Conservation (phyloP, 345 rosid species). For the Citropsis articulata region DNA sequence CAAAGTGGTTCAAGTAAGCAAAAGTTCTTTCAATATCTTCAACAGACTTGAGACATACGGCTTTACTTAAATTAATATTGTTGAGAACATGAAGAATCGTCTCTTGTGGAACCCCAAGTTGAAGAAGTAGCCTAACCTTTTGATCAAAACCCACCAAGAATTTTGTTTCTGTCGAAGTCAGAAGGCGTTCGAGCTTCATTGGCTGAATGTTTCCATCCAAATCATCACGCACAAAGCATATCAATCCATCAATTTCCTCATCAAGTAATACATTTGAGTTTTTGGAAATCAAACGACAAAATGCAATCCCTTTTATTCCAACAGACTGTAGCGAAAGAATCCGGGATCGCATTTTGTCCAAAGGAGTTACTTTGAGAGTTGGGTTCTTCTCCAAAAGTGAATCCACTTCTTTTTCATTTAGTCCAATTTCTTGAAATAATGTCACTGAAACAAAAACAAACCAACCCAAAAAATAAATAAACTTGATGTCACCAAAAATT, state of each 20-base stretch:
- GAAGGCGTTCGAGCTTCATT: constrained; percentile 47
- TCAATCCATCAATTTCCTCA: constrained; percentile 41
- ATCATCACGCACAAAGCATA: constrained; percentile 40
- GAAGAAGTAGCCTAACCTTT: constrained; percentile 50
- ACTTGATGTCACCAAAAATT: neutral
- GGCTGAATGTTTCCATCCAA: constrained; percentile 52
- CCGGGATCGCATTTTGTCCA: constrained; percentile 35
- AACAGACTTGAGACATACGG: constrained; percentile 49
- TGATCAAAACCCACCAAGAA: constrained; percentile 52
- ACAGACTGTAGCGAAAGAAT: constrained; percentile 45
- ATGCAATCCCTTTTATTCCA: constrained; percentile 44
- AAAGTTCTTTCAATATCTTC: constrained; percentile 58
- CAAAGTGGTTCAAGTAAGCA: constrained; percentile 53
- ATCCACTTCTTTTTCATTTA: constrained; percentile 38
- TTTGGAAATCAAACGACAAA: constrained; percentile 49
- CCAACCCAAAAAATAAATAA: neutral
- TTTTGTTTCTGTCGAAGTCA: constrained; percentile 36
- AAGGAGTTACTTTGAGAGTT: constrained; percentile 30
- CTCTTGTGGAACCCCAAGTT: constrained; percentile 46
- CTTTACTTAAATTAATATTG: constrained; percentile 56
- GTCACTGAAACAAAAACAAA: constrained; percentile 33
- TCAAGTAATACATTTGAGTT: constrained; percentile 47
- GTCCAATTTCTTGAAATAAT: constrained; percentile 40
- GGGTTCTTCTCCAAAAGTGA: constrained; percentile 39
- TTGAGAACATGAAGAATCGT: constrained; percentile 57